Conservation (phyloP, 331 rosid species). For the Pyrus hybrid region DNA sequence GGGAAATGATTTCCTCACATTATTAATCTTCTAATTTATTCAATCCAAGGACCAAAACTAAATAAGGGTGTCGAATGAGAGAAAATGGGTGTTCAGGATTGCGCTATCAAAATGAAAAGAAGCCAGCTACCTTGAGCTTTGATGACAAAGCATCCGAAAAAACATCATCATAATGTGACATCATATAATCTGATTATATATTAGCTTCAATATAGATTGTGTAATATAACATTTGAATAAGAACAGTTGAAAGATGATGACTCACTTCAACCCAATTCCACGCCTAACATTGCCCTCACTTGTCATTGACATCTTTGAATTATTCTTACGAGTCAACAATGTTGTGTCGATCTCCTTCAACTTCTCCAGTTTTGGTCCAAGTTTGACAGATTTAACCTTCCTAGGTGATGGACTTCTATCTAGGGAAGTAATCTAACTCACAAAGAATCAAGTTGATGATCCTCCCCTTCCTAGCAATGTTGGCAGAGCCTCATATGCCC, state of each 20-base stretch:
- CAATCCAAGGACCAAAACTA: too few relatives aligned
- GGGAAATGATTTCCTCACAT: too few relatives aligned
- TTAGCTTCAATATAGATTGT: too few relatives aligned
- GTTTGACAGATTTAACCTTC: slow-evolving; percentile 10
- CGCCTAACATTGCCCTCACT: neutral
- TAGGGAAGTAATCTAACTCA: slow-evolving; percentile 29
- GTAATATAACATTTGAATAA: neutral
- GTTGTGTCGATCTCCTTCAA: slow-evolving; percentile 31
- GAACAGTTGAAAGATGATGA: slow-evolving; percentile 1
- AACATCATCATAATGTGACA: too few relatives aligned
- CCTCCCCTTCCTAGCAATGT: slow-evolving; percentile 13
- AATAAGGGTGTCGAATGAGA: too few relatives aligned
- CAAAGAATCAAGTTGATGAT: slow-evolving; percentile 33
- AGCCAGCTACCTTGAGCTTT: too few relatives aligned
- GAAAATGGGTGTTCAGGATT: too few relatives aligned
- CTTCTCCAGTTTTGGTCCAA: slow-evolving; percentile 27
- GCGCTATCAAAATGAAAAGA: too few relatives aligned
- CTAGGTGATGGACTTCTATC: slow-evolving; percentile 42
- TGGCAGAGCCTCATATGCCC: slow-evolving; percentile 32
- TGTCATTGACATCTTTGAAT: neutral
- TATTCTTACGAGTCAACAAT: slow-evolving; percentile 8
- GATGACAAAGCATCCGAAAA: too few relatives aligned
- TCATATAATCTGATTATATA: too few relatives aligned
- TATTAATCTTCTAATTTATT: too few relatives aligned
- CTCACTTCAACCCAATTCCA: neutral